phyloP scores from a whole-genome alignment of 164 flowering plant genomes.

The Stephania yunnanensis region DNA sequence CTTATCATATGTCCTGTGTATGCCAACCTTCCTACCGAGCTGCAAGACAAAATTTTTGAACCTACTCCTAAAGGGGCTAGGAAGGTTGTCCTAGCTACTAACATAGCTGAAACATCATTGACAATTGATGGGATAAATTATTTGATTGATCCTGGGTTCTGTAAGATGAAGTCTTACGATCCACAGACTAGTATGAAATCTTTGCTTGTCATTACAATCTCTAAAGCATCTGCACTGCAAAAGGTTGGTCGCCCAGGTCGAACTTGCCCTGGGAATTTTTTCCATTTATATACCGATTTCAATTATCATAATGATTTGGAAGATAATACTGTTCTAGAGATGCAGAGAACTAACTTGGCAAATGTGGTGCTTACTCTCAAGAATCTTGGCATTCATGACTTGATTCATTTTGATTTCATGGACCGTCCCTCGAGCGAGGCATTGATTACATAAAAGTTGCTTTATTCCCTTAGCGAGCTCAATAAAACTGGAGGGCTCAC shows the following conservation, averaged over 20 bases:
- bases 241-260: constrained; percentile 94
- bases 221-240: constrained; percentile 92
- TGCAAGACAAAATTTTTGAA: constrained; percentile 92
- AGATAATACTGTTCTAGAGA: constrained; percentile 86
- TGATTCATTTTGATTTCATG: constrained; percentile 87
- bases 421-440: constrained; percentile 96
- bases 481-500: constrained; percentile 87
- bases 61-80: constrained; percentile 96
- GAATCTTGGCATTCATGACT: constrained; percentile 88
- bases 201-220: constrained; percentile 68
- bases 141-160: constrained; percentile 92
- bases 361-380: constrained; percentile 82
- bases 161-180: constrained; percentile 83
- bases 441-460: constrained; percentile 67
- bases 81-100: constrained; percentile 87
- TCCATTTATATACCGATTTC: constrained; percentile 70
- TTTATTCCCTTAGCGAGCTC: constrained; percentile 79
- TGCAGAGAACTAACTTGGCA: constrained; percentile 94
- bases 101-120: constrained; percentile 89
- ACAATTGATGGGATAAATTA: constrained; percentile 93
- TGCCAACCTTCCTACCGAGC: constrained; percentile 93
- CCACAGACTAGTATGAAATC: constrained; percentile 97
- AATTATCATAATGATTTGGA: constrained; percentile 73
- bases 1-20: constrained; percentile 94
- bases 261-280: constrained; percentile 95